Percentiles rank a stretch among this genome's conserved stretches.
Conservation (phyloP, 495 filamentous ascomycete genomes). For the Penicillium tannophilum region DNA sequence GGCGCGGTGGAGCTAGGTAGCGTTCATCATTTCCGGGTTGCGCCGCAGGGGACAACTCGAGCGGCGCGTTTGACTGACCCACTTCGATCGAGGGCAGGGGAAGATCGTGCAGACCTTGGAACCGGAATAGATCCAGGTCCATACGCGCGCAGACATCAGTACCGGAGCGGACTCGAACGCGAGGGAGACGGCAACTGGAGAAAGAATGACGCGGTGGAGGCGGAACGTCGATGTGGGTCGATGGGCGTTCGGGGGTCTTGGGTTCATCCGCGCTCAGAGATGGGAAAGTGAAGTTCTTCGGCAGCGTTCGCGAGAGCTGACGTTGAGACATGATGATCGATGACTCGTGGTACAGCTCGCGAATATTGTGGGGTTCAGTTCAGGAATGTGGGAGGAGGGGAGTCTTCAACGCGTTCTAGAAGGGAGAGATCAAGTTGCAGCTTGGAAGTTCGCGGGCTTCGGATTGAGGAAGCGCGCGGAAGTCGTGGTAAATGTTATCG, state of each 20-base stretch:
- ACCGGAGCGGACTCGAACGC: constrained; percentile 47
- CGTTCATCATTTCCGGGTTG: constrained; percentile 40
- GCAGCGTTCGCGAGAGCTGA: constrained; percentile 64
- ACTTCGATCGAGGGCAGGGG: constrained; percentile 65
- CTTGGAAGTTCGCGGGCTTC: constrained; percentile 16
- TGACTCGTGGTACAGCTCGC: constrained; percentile 15
- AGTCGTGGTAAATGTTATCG: constrained; percentile 32
- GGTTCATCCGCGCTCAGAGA: constrained; percentile 54
- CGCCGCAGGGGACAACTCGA: constrained; percentile 23
- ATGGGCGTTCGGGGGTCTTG: constrained; percentile 59
- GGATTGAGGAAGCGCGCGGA: constrained; percentile 25
- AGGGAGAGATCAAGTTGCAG: not conserved
- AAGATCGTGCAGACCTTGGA: constrained; percentile 41
- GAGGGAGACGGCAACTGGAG: constrained; percentile 51
- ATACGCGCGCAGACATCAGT: constrained; percentile 46
- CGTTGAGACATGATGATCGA: constrained; percentile 46
- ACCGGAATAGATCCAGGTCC: constrained; percentile 33
- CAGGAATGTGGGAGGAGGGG: constrained; percentile 2
- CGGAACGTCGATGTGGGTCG: constrained; percentile 41
- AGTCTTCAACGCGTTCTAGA: not conserved
- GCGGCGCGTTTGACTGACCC: constrained; percentile 17
- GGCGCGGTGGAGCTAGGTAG: constrained; percentile 51
- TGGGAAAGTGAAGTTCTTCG: constrained; percentile 66
- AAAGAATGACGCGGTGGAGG: constrained; percentile 54
- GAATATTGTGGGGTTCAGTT: constrained; percentile 14